A percentile compares a stretch with the other conserved stretches of the same genome.
Conservation (phyloP, 345 rosid genomes). For the Schrenkiella parvula region DNA sequence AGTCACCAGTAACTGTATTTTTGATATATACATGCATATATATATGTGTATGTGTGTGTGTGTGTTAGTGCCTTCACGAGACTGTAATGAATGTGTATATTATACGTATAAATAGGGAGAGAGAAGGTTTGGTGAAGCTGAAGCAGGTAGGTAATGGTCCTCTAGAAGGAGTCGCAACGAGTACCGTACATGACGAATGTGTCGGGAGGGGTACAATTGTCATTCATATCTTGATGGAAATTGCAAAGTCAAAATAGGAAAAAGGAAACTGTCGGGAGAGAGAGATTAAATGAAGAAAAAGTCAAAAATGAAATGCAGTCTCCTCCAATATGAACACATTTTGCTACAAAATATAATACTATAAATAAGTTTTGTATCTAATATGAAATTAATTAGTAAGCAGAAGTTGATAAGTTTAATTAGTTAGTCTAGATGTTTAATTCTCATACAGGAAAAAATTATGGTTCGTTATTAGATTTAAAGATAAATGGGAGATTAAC, state of each 20-base stretch:
- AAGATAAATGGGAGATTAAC: background rate
- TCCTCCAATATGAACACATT: background rate
- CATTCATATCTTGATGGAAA: background rate
- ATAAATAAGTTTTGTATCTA: background rate
- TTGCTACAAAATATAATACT: background rate
- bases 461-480: background rate
- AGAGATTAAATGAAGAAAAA: background rate
- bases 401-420: slow-evolving; percentile 19
- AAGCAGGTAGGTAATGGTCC: slow-evolving; percentile 19
- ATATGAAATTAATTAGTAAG: background rate
- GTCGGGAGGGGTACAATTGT: slow-evolving; percentile 18
- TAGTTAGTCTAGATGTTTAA: background rate
- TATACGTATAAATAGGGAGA: background rate
- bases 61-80: slow-evolving; percentile 27
- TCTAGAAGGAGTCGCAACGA: slow-evolving; percentile 3
- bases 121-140: slow-evolving; percentile 12
- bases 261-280: no score
- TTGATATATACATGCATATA: background rate
- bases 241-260: slow-evolving; percentile 27
- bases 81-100: slow-evolving; percentile 18
- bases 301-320: slow-evolving; percentile 6
- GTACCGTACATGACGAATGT: slow-evolving; percentile 19
- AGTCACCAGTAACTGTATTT: slow-evolving; percentile 1
- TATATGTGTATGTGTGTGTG: background rate
- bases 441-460: background rate